These are phyloP conservation scores for Saturnispora zaruensis DNA, from an alignment of 805 yeast species.

Conservation along the genomic window DNA sequence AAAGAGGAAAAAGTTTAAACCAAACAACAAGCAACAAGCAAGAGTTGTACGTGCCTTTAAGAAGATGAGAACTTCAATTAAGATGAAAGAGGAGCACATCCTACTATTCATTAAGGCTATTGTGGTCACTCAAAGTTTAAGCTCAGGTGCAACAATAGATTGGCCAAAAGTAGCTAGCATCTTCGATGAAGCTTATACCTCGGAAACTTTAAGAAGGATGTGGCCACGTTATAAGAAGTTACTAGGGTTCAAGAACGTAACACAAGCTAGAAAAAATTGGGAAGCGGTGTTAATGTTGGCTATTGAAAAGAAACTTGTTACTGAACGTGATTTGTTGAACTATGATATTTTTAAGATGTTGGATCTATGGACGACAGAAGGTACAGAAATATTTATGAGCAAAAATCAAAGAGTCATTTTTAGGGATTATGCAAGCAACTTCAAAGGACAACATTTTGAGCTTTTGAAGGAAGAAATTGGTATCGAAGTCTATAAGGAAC, in stretches of 20 bases:
- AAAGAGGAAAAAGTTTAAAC: constrained; percentile 24
- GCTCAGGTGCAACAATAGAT: constrained; percentile 43
- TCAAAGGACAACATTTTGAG: constrained; percentile 35
- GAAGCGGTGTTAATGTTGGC: constrained; percentile 54
- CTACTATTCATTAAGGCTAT: constrained; percentile 54
- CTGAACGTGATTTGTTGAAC: constrained; percentile 40
- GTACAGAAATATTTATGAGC: constrained; percentile 26
- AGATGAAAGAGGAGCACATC: constrained; percentile 33
- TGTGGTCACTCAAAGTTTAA: constrained; percentile 57
- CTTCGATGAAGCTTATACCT: constrained; percentile 33
- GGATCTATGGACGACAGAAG: constrained; percentile 54
- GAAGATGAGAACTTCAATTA: constrained; percentile 20
- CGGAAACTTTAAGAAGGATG: constrained; percentile 43
- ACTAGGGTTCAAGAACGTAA: constrained; percentile 53
- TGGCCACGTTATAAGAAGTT: constrained; percentile 62
- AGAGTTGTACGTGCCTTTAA: constrained; percentile 16
- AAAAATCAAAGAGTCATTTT: constrained; percentile 24
- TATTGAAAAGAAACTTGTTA: constrained; percentile 46
- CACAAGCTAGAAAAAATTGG: constrained; percentile 49
- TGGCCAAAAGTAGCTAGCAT: constrained; percentile 53
- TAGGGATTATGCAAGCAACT: constrained; percentile 39
- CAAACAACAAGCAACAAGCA: constrained; percentile 10
- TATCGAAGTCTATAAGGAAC: constrained; percentile 38
- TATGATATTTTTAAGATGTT: constrained; percentile 46
- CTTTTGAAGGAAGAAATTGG: constrained; percentile 24